phyloP scores from a whole-genome alignment of 2,329 filamentous ascomycete genomes.

The Colletotrichum musae region DNA sequence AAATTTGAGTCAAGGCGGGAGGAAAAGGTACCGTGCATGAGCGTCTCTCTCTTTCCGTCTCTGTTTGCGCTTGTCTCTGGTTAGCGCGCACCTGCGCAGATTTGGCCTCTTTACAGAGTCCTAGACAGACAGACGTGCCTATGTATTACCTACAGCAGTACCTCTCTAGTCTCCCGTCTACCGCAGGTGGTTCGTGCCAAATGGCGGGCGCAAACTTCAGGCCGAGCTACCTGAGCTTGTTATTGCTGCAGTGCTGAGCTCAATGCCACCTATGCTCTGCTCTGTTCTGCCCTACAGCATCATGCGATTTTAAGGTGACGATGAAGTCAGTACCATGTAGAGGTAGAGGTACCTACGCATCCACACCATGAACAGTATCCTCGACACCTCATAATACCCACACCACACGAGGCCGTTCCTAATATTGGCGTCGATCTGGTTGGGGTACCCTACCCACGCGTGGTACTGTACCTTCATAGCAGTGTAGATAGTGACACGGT shows the following conservation, averaged over 20 bases:
- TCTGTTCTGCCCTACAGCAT: slow-evolving; percentile 10
- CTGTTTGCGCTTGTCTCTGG: not conserved
- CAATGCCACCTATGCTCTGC: not conserved
- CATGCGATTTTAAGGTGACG: slow-evolving; percentile 5
- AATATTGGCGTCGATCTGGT: slow-evolving; percentile 8
- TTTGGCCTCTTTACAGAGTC: too few relatives aligned
- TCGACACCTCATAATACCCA: not conserved
- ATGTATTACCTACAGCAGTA: too few relatives aligned
- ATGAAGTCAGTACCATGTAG: not conserved
- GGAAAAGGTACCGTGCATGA: slow-evolving; percentile 40
- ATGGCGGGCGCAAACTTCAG: too few relatives aligned
- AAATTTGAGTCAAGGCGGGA: slow-evolving; percentile 29
- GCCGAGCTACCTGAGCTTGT: too few relatives aligned
- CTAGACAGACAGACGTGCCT: too few relatives aligned
- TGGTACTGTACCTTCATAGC: not conserved
- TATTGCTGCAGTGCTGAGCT: not conserved
- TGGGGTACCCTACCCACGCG: too few relatives aligned
- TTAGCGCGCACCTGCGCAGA: too few relatives aligned
- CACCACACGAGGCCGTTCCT: not conserved
- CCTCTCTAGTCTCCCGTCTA: too few relatives aligned
- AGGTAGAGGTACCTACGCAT: too few relatives aligned
- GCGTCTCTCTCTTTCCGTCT: slow-evolving; percentile 5
- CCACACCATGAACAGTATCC: too few relatives aligned
- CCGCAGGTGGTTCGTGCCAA: too few relatives aligned
- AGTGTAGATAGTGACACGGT: too few relatives aligned